These are phyloP conservation scores for Neurospora sublineolata DNA, from an alignment of 495 filamentous ascomycete genomes.

Conservation along the genomic window DNA sequence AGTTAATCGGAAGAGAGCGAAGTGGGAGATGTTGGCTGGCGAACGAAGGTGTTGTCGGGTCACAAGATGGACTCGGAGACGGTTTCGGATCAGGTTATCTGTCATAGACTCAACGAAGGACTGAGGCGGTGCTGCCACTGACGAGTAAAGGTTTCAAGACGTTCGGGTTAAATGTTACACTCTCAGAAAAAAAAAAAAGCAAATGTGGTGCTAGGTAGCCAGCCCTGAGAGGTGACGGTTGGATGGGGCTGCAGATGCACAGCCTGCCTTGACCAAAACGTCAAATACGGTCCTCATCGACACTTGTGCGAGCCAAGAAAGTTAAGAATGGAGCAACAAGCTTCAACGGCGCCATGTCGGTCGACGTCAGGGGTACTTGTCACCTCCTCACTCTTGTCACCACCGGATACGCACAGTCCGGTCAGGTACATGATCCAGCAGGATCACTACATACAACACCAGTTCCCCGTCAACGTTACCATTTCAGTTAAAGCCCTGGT, in stretches of 20 bases:
- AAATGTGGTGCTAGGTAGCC: neutral
- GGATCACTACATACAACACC: neutral
- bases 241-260: neutral
- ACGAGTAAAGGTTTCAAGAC: neutral
- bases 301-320: neutral
- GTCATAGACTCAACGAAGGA: neutral
- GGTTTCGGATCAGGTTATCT: neutral
- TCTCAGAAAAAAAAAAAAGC: neutral
- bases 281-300: neutral
- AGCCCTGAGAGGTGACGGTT: neutral
- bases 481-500: neutral
- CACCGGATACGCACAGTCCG: neutral
- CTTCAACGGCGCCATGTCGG: neutral
- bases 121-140: neutral
- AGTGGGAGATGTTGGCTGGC: neutral
- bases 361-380: neutral
- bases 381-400: neutral
- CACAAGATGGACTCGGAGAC: neutral
- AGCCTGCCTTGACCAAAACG: neutral
- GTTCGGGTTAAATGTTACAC: neutral
- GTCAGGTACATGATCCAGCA: neutral
- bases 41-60: neutral
- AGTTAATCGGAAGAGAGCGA: neutral
- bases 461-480: neutral
- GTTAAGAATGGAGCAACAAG: neutral